Base-by-base conservation (phyloP, 495 filamentous ascomycete species). In the Physcia stellaris region DNA sequence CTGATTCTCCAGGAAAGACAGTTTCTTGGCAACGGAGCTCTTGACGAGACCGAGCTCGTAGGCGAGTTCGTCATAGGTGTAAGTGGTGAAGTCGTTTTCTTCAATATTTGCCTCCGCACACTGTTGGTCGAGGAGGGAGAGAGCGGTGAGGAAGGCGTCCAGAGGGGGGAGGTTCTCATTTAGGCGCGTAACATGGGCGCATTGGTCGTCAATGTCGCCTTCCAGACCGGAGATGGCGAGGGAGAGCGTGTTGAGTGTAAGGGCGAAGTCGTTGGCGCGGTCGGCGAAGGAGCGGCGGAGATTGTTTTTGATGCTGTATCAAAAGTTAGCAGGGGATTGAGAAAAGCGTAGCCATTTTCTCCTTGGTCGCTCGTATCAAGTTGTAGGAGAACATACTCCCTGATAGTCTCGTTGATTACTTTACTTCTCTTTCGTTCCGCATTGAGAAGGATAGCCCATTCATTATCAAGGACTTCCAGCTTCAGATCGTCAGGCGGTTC, bases 51-150 rank as follows among this genome's bases (percentile, higher is more conserved):
- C 82, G 26, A 95, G 69, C 55, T 98, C 90, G 66, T 98, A 98
- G 32, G 75, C 76, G 15, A 98, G 71, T 56, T 98, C 90, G 54
- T 98, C 90, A 51, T 94, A 84, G 9, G 86, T 92, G 61, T 94
- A 95, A 2, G 88, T 94, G 4, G 90, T 98, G 61, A 88, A 94
- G 59, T 98, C 90, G 57, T 98, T 98, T 54, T 98, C 90, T 58
- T 98, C 90, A 32, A 95, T 93, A 56, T 96, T 96, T 31, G 90
- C 90, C 64, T 98, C 87, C 29, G 75, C 74, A 55, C 92, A 96
- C 59, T 94, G 85, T 47, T 73, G 70, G 49, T 92, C 86, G 20
- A 94, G 66, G 9, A 71, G 75, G 3, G 73, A 80, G 47, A 96
- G 88, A 41, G 79, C 79, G 40, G 80, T 71, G 16, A 98, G 72